phyloP scores from a whole-genome alignment of 305 asterid species.

The Solanum hybrid region DNA sequence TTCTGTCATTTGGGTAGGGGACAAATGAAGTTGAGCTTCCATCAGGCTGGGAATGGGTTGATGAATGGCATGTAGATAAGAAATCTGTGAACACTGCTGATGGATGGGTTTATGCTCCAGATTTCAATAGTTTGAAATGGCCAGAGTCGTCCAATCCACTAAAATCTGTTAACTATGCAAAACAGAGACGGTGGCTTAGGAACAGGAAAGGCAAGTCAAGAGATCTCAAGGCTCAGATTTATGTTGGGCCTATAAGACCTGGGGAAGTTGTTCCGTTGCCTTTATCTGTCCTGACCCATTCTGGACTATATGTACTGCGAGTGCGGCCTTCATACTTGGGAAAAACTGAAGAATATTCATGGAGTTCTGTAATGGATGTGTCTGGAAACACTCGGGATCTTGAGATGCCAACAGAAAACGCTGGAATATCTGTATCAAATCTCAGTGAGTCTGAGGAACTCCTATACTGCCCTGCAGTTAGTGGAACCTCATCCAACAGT shows the following conservation, averaged over 20 bases:
- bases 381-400: slow-evolving; percentile 39
- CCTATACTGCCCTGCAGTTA: slow-evolving; percentile 45
- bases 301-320: slow-evolving; percentile 50
- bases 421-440: slow-evolving; percentile 55
- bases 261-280: slow-evolving; percentile 75
- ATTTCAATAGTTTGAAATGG: slow-evolving; percentile 63
- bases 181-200: slow-evolving; percentile 91
- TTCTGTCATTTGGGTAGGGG: slow-evolving; percentile 36
- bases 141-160: slow-evolving; percentile 60
- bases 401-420: slow-evolving; percentile 30
- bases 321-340: slow-evolving; percentile 52
- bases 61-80: slow-evolving; percentile 75
- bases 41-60: slow-evolving; percentile 80
- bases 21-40: slow-evolving; percentile 50
- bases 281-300: slow-evolving; percentile 52
- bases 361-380: slow-evolving; percentile 69
- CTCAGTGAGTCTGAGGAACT: slow-evolving; percentile 66
- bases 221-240: slow-evolving; percentile 34
- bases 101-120: slow-evolving; percentile 95
- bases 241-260: slow-evolving; percentile 63
- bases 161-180: slow-evolving; percentile 49
- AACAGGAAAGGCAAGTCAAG: slow-evolving; percentile 37
- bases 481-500: slow-evolving; percentile 64
- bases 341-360: slow-evolving; percentile 41
- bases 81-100: slow-evolving; percentile 53